Evolutionary conservation across 805 yeast genomes (phyloP).

Genomic region (Metschnikowia henanensis): DNA sequence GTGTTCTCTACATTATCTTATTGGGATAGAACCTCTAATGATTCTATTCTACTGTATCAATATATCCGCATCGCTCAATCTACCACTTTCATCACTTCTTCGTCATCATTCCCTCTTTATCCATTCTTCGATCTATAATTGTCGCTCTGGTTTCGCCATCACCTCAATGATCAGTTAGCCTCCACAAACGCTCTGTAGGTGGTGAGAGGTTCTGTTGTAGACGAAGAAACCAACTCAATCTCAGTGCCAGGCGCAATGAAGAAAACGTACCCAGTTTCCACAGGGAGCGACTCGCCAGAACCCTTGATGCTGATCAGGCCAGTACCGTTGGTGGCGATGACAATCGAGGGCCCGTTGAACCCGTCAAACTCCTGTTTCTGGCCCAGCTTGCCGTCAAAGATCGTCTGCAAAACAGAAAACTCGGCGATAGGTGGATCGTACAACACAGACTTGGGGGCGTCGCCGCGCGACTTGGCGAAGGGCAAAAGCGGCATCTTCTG

Average conservation of each 20-base stretch:
- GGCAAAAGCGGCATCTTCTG: constrained; percentile 79
- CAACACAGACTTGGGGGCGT: constrained; percentile 56
- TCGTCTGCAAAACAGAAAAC: constrained; percentile 88
- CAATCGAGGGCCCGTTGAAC: constrained; percentile 83
- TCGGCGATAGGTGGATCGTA: constrained; percentile 98
- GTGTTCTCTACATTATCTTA: no score
- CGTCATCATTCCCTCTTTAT: no score
- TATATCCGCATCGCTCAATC: no score
- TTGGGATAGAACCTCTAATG: no score
- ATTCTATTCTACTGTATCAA: no score
- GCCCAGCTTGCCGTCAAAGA: constrained; percentile 48
- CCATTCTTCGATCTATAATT: no score
- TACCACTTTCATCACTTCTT: no score
- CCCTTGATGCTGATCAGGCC: constrained; percentile 57
- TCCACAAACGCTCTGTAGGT: constrained; percentile 92
- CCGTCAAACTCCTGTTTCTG: constrained; percentile 56
- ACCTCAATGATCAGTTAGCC: no score
- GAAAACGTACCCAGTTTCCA: constrained; percentile 75
- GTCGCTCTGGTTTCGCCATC: no score
- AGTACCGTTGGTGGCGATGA: constrained; percentile 78
- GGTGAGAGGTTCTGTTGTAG: constrained; percentile 54
- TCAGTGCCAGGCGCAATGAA: constrained; percentile 79
- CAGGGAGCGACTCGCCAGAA: constrained; percentile 33
- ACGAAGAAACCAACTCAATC: constrained; percentile 55
- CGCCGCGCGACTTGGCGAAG: constrained; percentile 63